Evolutionary conservation across 306 rosid species (phyloP).

Genomic region (Sesbania bispinosa): DNA sequence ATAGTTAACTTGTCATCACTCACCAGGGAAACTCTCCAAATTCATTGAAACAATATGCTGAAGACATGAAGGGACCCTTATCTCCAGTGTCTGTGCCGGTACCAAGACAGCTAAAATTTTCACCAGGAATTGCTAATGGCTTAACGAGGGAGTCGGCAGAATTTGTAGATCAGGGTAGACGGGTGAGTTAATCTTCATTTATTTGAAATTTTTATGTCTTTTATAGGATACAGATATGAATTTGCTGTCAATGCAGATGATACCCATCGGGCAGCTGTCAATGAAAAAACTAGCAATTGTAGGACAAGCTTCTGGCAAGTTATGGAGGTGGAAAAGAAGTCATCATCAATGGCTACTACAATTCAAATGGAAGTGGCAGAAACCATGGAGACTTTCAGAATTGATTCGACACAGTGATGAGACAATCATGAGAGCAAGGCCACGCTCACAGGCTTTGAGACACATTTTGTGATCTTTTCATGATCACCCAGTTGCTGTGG

Average conservation of each 20-base stretch:
- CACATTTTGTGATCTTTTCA: slow-evolving; percentile 44
- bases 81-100: slow-evolving; percentile 84
- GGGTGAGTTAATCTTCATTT: slow-evolving; percentile 43
- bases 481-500: slow-evolving; percentile 39
- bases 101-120: slow-evolving; percentile 81
- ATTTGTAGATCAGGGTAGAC: slow-evolving; percentile 63
- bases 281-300: slow-evolving; percentile 72
- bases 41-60: slow-evolving; percentile 60
- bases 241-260: slow-evolving; percentile 65
- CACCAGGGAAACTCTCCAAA: slow-evolving; percentile 65
- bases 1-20: slow-evolving; percentile 28
- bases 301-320: slow-evolving; percentile 85
- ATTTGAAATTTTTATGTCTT: slow-evolving; percentile 13
- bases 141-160: slow-evolving; percentile 59
- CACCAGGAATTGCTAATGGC: slow-evolving; percentile 86
- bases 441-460: slow-evolving; percentile 70
- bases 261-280: slow-evolving; percentile 81
- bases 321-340: slow-evolving; percentile 99
- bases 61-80: slow-evolving; percentile 63
- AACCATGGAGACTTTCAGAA: slow-evolving; percentile 99
- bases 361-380: slow-evolving; percentile 99
- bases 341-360: slow-evolving; percentile 97
- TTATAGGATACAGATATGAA: slow-evolving; percentile 24
- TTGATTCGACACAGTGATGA: slow-evolving; percentile 95
- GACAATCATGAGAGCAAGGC: slow-evolving; percentile 75